These are phyloP conservation scores for Penicillium sp. DNA, from an alignment of 2,329 filamentous ascomycete species.

Conservation along the genomic window DNA sequence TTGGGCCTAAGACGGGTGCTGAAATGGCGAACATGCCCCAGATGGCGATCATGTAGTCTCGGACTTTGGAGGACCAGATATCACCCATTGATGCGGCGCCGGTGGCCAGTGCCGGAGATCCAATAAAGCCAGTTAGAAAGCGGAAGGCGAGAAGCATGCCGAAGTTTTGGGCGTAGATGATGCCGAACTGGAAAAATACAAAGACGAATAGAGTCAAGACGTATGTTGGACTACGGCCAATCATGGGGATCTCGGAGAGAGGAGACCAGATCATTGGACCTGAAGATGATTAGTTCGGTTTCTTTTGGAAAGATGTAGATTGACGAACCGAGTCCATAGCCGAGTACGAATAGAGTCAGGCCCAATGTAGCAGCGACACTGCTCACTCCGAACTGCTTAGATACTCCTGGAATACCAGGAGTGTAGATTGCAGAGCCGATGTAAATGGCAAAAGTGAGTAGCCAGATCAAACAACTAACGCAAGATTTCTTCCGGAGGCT, in stretches of 20 bases:
- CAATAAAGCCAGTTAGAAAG: constrained; percentile 52
- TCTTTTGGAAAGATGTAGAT: background rate
- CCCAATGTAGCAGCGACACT: constrained; percentile 47
- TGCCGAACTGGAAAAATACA: constrained; percentile 48
- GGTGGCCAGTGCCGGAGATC: constrained; percentile 44
- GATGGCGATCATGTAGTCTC: constrained; percentile 55
- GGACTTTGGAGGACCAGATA: constrained; percentile 38
- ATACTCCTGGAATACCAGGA: constrained; percentile 41
- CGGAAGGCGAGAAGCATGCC: constrained; percentile 51
- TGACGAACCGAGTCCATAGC: constrained; percentile 36
- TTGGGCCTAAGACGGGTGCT: constrained; percentile 56
- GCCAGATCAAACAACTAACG: constrained; percentile 46
- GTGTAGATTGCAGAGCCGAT: constrained; percentile 51
- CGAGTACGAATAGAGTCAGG: constrained; percentile 49
- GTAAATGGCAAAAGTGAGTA: constrained; percentile 50
- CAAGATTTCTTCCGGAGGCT: constrained; percentile 41
- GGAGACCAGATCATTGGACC: constrained; percentile 47
- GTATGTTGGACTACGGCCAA: constrained; percentile 50
- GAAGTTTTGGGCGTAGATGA: constrained; percentile 49
- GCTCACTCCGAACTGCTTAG: constrained; percentile 43
- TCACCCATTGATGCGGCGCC: constrained; percentile 45
- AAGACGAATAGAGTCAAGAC: constrained; percentile 48
- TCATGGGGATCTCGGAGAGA: constrained; percentile 48
- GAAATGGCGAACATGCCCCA: constrained; percentile 50
- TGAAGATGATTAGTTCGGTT: background rate